Base-by-base conservation (phyloP, 106 monocot species). In the Dioscorea zingiberensis region DNA sequence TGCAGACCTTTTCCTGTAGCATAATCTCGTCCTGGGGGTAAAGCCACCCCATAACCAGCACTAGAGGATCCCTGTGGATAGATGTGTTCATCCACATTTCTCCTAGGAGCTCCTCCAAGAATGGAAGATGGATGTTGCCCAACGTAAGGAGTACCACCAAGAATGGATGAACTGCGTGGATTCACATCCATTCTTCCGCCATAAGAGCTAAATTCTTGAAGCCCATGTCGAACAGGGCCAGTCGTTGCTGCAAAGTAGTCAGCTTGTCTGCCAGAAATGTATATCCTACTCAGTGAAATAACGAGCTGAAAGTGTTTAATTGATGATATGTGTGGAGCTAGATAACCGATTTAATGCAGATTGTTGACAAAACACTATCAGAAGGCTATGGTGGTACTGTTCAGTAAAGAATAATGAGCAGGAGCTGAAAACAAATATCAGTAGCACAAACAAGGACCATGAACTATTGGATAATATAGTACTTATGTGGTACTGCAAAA, bases 251-350 rank as follows among this genome's bases (percentile, higher is more conserved):
- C 72, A 59, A 82, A 81, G 73, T 86, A 98, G 55, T 98, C 97
- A 60, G 83, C 71, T 84, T 88, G 97, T 92, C 97, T 98, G 92
- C 88, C 84, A 98, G 59, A 98, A 98, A 98, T 84, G 81, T 83
- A 98, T 81, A 78, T 74, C 74, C 78, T 80, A 65, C 85, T 93
- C 67, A 89, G 86, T 83, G 72, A 29, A 74, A 27, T 46, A 63
- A 26, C n/a, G 61, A 61, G 63, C 55, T 32, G 46, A 51, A 70
- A 65, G 21, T 69, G 15, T 54, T 44, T 51, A 38, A 38, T 38
- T 38, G 38, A 38, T 38, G 38, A 6, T 38, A 38, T 38, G 6
- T 38, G 30, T 7, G 38, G 38, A 10, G 38, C 0, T 38, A 38
- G 10, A 6, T 38, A 38, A 38, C 38, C 38, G 10, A 10, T 38